Base-by-base conservation (phyloP, 2,329 filamentous ascomycete genomes). In the Monosporascus sp. region DNA sequence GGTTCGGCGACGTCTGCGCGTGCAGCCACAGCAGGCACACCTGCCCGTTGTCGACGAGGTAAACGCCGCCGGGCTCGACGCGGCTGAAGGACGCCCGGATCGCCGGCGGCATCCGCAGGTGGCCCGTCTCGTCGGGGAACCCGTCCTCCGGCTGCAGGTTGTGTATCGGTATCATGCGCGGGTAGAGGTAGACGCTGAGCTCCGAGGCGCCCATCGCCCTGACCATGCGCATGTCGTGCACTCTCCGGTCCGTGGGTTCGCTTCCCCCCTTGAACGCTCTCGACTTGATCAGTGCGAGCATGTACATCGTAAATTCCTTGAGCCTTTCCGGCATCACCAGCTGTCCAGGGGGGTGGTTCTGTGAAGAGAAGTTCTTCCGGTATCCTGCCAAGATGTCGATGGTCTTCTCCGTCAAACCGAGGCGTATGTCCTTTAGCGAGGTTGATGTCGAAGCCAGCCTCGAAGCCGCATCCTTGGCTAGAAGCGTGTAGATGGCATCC, bases 271-370 rank as follows among this genome's bases (percentile, higher is more conserved):
- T 97, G 75, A 97, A 91, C 3, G 93, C 92, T 53, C 94, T 85
- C 52, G 84, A 92, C 71, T 99, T 99, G 68, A 96, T 74, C 58
- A 97, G 75, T 47, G 89, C 87, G 9, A 99, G 84, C 72, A 95
- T 89, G 70, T 94, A 97, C 91, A 99, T 97, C 64, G 88, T 85
- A 63, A 96, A 92, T 68, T 99, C 94, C 68, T 97, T 97, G 31
- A 99, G 81, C 60, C 93, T 89, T 72, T 99, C 94, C 0, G 94
- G 94, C 72, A 99, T 84, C 31, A 99, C 91, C 31, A 99, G 82
- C 70, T 99, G 92, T 5, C 91, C 90, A 2, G 92, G 89, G 8
- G 94, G 93, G 65, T 96, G 90, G 3, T 85, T 82, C 53, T 89
- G 89, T 2, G 83, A 76, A 5, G 90, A 88, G 62, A 94, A 94